These are phyloP conservation scores for Takakia lepidozioides DNA, from an alignment of 225 moss, liverwort and hornwort genomes.

Conservation along the genomic window DNA sequence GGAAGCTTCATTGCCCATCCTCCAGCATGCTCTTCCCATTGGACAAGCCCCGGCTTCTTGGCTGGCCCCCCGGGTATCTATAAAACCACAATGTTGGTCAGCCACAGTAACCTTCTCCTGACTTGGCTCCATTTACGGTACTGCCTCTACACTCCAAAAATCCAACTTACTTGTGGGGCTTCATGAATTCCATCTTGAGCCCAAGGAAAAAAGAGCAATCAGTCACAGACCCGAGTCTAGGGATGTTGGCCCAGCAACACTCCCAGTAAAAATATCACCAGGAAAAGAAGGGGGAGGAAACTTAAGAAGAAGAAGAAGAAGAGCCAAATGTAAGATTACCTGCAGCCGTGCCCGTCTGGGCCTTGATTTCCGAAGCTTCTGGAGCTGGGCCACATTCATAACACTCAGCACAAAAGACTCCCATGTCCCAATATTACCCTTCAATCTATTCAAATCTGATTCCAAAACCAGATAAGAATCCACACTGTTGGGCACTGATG, in stretches of 20 bases:
- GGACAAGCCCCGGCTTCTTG: constrained; percentile 53
- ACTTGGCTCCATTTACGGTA: too few relatives aligned
- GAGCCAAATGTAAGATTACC: too few relatives aligned
- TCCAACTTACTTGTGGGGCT: too few relatives aligned
- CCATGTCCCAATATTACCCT: constrained; percentile 92
- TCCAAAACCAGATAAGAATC: constrained; percentile 69
- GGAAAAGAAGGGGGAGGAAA: too few relatives aligned
- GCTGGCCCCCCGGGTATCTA: constrained; percentile 58
- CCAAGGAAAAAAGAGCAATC: too few relatives aligned
- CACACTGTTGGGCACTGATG: constrained; percentile 63
- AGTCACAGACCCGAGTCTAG: too few relatives aligned
- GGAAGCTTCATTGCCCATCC: constrained; percentile 77
- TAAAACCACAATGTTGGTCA: constrained; percentile 4
- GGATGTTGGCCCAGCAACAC: too few relatives aligned
- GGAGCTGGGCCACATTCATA: constrained; percentile 45
- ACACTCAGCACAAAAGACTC: constrained; percentile 73
- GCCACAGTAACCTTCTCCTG: background rate
- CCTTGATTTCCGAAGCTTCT: constrained; percentile 55
- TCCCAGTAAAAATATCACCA: too few relatives aligned
- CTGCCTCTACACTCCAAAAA: too few relatives aligned
- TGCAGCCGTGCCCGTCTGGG: constrained; percentile 68
- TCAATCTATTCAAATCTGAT: constrained; percentile 15
- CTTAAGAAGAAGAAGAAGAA: constrained; percentile 1
- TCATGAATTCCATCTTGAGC: too few relatives aligned
- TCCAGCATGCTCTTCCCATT: constrained; percentile 66